Evolutionary conservation across 2,329 filamentous ascomycete genomes (phyloP).

Genomic region (Colletotrichum costaricense): DNA sequence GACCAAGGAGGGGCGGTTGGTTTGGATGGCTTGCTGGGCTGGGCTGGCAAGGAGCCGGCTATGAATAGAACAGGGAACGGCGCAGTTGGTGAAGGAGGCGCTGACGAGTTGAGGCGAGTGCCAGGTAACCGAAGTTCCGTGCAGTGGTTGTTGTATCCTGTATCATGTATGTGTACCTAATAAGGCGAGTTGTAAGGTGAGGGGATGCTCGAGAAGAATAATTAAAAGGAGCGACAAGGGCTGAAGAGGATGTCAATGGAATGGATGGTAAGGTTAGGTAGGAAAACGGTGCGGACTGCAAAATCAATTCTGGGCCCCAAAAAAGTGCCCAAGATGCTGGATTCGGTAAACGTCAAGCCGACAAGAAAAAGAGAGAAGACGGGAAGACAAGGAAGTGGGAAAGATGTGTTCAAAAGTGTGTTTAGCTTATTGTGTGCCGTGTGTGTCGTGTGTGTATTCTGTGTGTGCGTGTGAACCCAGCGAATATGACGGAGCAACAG

Average conservation of each 20-base stretch:
- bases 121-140: too few relatives aligned
- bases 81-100: conserved; percentile 18
- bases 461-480: not conserved
- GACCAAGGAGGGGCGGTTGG: conserved; percentile 24
- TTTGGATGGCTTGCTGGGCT: conserved; percentile 23
- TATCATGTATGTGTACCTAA: not conserved
- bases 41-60: conserved; percentile 20
- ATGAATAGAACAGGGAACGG: conserved; percentile 35
- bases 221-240: conserved; percentile 15
- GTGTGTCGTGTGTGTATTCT: not conserved
- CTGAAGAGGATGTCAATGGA: not conserved
- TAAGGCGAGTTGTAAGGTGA: conserved; percentile 1
- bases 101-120: not conserved
- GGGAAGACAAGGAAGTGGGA: not conserved
- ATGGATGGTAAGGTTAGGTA: not conserved
- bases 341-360: not conserved
- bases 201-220: not conserved
- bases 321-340: not conserved
- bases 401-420: conserved; percentile 6
- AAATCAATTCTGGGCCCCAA: not conserved
- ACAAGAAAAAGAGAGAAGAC: not conserved
- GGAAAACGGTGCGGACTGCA: not conserved
- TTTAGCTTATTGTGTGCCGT: not conserved
- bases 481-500: conserved; percentile 7
- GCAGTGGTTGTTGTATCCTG: too few relatives aligned